Evolutionary conservation across 805 yeast species (phyloP).

Genomic region (Ogataea allantospora): DNA sequence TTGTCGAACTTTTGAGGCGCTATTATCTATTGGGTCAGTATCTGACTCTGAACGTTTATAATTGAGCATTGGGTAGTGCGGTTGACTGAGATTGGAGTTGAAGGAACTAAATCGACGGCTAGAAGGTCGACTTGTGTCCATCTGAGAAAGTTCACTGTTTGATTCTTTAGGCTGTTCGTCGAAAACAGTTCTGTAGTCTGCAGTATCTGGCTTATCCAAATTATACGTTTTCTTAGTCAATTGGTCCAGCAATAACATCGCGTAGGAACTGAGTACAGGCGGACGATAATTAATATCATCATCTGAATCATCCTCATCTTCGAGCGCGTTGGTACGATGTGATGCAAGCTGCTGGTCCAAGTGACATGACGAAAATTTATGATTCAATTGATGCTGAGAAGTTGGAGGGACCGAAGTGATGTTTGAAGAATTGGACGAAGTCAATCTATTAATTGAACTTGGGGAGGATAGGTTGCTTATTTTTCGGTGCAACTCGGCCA

Average conservation of each 20-base stretch:
- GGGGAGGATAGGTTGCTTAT: constrained; percentile 24
- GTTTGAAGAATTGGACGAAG: constrained; percentile 18
- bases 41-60: constrained; percentile 7
- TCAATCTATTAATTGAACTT: constrained; percentile 17
- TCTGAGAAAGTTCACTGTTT: constrained; percentile 4
- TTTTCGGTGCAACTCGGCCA: constrained; percentile 26
- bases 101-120: constrained; percentile 20
- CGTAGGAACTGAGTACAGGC: constrained; percentile 53
- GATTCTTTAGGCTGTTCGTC: constrained; percentile 6
- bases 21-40: constrained; percentile 7
- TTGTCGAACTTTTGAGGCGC: constrained; percentile 13
- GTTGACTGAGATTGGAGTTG: constrained; percentile 7
- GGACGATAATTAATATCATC: constrained; percentile 49
- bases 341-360: constrained; percentile 3
- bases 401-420: constrained; percentile 20
- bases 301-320: constrained; percentile 25
- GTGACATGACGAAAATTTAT: constrained; percentile 7
- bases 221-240: constrained; percentile 19
- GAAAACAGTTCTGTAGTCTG: constrained; percentile 3
- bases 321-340: constrained; percentile 7
- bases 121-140: constrained; percentile 18
- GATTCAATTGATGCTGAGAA: constrained; percentile 8
- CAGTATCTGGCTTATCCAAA: constrained; percentile 1
- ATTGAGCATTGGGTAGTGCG: constrained; percentile 6
- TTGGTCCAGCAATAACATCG: constrained; percentile 47